Conservation (phyloP, 768 basidiomycete species). For the Sporobolomyces roseus region DNA sequence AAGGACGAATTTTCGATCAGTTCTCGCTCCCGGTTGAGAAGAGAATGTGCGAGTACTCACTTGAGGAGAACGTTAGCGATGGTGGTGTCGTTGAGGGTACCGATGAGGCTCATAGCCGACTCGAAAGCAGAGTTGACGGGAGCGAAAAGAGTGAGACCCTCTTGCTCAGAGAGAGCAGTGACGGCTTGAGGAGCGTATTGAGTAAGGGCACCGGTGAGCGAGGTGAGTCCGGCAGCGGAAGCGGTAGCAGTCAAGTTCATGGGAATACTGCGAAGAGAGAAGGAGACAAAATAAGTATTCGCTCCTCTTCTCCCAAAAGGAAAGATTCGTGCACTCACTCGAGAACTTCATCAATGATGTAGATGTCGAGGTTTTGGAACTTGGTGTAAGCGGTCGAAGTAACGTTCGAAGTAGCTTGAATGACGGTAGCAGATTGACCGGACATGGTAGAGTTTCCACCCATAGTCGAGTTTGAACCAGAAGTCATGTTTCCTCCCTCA, state of each 20-base stretch:
- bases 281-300: background rate
- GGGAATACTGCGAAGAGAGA: constrained; percentile 34
- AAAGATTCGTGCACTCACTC: constrained; percentile 14
- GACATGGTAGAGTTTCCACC: too few relatives aligned
- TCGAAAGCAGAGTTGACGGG: constrained; percentile 48
- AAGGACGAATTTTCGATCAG: background rate
- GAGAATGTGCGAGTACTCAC: background rate
- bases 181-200: constrained; percentile 44
- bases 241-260: constrained; percentile 41
- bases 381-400: constrained; percentile 31
- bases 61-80: constrained; percentile 48
- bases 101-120: constrained; percentile 36
- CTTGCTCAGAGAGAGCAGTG: constrained; percentile 39
- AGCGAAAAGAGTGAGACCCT: constrained; percentile 50
- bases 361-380: constrained; percentile 30
- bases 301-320: background rate
- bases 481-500: too few relatives aligned
- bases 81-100: constrained; percentile 45
- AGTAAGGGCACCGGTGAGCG: constrained; percentile 45
- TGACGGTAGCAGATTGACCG: constrained; percentile 41
- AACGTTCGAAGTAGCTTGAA: constrained; percentile 45
- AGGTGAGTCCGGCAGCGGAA: constrained; percentile 43
- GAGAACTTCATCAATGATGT: constrained; percentile 41
- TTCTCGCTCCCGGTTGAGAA: background rate
- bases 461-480: constrained; percentile 4